These are phyloP conservation scores for Candida pseudoglaebosa DNA, from an alignment of 805 yeast species.

Conservation along the genomic window DNA sequence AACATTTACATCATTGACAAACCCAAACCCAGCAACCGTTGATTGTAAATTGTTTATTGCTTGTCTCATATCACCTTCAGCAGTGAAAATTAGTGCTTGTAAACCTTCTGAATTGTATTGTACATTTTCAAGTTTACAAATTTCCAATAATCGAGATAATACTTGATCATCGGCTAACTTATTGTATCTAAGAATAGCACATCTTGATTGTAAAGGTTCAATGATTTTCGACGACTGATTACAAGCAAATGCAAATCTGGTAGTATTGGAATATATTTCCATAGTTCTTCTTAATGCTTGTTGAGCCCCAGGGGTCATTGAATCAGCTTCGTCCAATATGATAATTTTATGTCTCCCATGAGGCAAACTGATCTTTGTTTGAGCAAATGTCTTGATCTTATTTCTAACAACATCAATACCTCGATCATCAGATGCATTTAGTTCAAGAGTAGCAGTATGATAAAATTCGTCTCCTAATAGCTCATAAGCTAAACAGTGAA, in stretches of 20 bases:
- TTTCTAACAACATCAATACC: conserved; percentile 96
- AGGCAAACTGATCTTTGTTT: conserved; percentile 83
- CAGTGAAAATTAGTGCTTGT: conserved; percentile 88
- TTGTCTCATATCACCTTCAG: conserved; percentile 99
- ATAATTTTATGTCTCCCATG: conserved; percentile 89
- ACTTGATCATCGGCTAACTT: conserved; percentile 84
- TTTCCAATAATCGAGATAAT: conserved; percentile 66
- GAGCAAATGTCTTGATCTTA: conserved; percentile 93
- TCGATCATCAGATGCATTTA: conserved; percentile 95
- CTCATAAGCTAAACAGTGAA: conserved; percentile 84
- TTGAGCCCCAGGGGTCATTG: conserved; percentile 96
- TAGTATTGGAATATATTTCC: conserved; percentile 94
- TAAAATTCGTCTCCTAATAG: conserved; percentile 65
- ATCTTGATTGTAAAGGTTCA: conserved; percentile 93
- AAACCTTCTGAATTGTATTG: conserved; percentile 85
- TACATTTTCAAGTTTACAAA: conserved; percentile 66
- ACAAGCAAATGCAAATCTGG: conserved; percentile 98
- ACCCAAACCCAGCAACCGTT: conserved; percentile 88
- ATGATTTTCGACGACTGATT: conserved; percentile 92
- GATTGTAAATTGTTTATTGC: conserved; percentile 93
- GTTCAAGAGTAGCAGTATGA: conserved; percentile 80
- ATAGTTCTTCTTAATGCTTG: conserved; percentile 91
- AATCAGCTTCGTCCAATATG: conserved; percentile 92
- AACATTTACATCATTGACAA: conserved; percentile 88
- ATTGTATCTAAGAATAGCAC: conserved; percentile 87